Percentiles rank a stretch among this genome's conserved stretches.
phyloP scores from a whole-genome alignment of 805 yeast species.

The Millerago galiae region DNA sequence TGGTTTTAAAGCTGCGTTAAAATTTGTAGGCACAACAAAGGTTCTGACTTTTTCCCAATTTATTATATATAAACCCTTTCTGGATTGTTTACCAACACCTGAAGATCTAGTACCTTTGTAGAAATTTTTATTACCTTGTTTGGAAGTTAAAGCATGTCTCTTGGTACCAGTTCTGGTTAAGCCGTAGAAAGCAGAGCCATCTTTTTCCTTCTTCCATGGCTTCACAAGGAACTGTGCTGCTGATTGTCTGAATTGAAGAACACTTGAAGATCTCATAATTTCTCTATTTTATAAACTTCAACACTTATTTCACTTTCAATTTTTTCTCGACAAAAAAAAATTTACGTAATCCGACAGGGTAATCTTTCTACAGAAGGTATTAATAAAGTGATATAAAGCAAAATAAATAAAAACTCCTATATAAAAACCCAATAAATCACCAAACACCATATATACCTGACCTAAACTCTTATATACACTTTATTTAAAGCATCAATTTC shows the following conservation, averaged over 20 bases:
- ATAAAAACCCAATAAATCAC: neutral
- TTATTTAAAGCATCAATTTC: constrained; percentile 74
- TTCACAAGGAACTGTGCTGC: constrained; percentile 49
- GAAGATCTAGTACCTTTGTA: constrained; percentile 97
- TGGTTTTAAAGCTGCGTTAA: constrained; percentile 52
- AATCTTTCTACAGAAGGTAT: neutral
- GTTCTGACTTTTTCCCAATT: constrained; percentile 87
- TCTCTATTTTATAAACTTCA: neutral
- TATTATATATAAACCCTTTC: constrained; percentile 66
- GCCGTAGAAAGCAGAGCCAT: constrained; percentile 84
- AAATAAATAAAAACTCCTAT: neutral
- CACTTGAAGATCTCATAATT: constrained; percentile 43
- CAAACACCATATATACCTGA: neutral
- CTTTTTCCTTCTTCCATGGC: constrained; percentile 85
- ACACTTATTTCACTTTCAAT: neutral
- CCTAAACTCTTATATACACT: constrained; percentile 20
- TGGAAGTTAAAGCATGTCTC: constrained; percentile 79
- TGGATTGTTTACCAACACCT: constrained; percentile 80
- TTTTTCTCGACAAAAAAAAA: neutral
- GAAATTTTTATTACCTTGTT: constrained; percentile 88
- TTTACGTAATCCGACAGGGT: neutral
- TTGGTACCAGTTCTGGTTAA: constrained; percentile 70
- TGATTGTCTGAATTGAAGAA: constrained; percentile 42
- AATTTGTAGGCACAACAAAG: constrained; percentile 66
- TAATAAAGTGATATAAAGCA: neutral